Conservation (phyloP, 441 rosid genomes). For the Kokia cookei region DNA sequence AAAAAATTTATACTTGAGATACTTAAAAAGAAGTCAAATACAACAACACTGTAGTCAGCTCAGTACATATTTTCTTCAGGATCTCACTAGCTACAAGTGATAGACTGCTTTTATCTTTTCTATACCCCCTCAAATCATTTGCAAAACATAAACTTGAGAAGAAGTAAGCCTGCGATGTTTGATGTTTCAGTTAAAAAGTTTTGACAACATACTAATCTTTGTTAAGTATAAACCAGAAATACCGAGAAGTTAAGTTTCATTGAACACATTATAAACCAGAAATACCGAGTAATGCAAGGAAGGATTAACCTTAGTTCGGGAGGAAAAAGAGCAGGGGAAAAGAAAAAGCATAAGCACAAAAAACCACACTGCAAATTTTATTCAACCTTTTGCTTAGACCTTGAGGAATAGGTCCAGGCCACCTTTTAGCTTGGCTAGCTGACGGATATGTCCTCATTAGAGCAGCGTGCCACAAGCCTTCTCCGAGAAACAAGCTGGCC, state of each 20-base stretch:
- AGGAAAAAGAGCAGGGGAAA: neutral
- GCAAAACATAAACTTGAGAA: neutral
- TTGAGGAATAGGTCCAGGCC: conserved; percentile 79
- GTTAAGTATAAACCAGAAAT: neutral
- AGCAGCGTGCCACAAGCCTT: conserved; percentile 87
- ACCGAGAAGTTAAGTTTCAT: neutral
- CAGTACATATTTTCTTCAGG: neutral
- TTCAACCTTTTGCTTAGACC: conserved; percentile 66
- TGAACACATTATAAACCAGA: neutral
- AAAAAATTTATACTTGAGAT: neutral
- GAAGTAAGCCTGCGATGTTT: neutral
- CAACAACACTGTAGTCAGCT: neutral
- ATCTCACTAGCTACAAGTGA: neutral
- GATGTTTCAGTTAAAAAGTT: neutral
- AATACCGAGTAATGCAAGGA: neutral
- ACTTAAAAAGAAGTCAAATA: neutral
- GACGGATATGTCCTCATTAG: conserved; percentile 45
- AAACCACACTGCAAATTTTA: neutral
- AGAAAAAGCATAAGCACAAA: neutral
- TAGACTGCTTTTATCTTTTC: neutral
- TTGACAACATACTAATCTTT: neutral
- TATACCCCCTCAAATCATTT: neutral
- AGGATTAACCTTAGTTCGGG: neutral
- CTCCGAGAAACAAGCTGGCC: conserved; percentile 64
- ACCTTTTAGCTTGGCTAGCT: conserved; percentile 48